phyloP scores from a whole-genome alignment of 495 filamentous ascomycete genomes.

The Penicillium bialowiezense region DNA sequence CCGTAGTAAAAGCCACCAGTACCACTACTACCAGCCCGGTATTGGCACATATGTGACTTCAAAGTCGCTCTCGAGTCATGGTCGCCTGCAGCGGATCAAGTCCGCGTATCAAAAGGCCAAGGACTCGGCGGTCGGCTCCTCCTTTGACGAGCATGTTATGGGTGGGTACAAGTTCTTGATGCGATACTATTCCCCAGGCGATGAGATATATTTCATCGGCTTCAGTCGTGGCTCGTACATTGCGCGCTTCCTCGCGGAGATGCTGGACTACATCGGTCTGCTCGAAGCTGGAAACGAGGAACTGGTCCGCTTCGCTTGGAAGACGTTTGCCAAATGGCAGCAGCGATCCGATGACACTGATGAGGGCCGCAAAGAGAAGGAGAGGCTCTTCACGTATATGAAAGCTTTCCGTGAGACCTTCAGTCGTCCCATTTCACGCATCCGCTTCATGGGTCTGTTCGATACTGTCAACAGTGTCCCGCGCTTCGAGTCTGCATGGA shows the following conservation, averaged over 20 bases:
- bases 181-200: constrained; percentile 76
- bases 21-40: constrained; percentile 56
- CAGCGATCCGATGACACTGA: constrained; percentile 56
- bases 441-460: constrained; percentile 52
- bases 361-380: constrained; percentile 56
- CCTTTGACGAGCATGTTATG: constrained; percentile 80
- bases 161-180: constrained; percentile 87
- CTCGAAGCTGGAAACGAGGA: constrained; percentile 85
- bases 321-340: constrained; percentile 85
- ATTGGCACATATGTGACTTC: constrained; percentile 82
- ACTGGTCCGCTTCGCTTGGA: constrained; percentile 82
- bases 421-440: constrained; percentile 69
- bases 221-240: constrained; percentile 88
- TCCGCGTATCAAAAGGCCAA: constrained; percentile 81
- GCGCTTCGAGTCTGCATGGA: constrained; percentile 79
- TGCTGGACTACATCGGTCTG: constrained; percentile 81
- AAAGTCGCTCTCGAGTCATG: constrained; percentile 63
- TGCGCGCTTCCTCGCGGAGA: constrained; percentile 80
- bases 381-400: constrained; percentile 72
- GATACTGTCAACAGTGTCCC: constrained; percentile 76
- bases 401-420: constrained; percentile 84
- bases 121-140: constrained; percentile 79
- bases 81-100: constrained; percentile 59
- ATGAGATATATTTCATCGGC: constrained; percentile 80
- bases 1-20: constrained; percentile 48